A percentile compares a stretch with the other conserved stretches of the same genome.
Conservation (phyloP, 164 flowering plant genomes). For the Aristolochia californica region DNA sequence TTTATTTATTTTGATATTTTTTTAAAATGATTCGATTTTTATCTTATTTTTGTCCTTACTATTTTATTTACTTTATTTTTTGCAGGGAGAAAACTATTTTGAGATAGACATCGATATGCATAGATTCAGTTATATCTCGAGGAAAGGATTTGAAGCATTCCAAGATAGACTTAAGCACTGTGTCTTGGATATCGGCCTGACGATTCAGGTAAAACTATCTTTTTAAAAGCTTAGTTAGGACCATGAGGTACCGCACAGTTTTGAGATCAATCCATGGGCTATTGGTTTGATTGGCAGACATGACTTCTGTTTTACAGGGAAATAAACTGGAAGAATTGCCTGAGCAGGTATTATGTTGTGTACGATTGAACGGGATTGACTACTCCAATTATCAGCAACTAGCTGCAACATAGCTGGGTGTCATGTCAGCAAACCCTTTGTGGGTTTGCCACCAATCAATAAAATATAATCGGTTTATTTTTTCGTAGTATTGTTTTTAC, state of each 20-base stretch:
- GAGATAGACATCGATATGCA: slow-evolving; percentile 99
- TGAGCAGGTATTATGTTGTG: slow-evolving; percentile 84
- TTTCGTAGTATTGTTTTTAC: too few species aligned
- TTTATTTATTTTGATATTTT: too few species aligned
- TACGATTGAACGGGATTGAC: slow-evolving; percentile 71
- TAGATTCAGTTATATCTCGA: slow-evolving; percentile 88
- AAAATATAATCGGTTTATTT: too few species aligned
- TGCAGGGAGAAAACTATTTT: slow-evolving; percentile 85
- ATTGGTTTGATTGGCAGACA: not conserved
- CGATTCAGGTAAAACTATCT: slow-evolving; percentile 69
- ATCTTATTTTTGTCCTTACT: not conserved
- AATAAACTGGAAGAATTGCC: slow-evolving; percentile 91
- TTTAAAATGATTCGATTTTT: not conserved
- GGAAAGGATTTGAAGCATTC: slow-evolving; percentile 92
- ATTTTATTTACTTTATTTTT: not conserved
- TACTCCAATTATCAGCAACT: slow-evolving; percentile 67
- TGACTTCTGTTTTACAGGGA: slow-evolving; percentile 40
- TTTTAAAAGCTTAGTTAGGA: not conserved
- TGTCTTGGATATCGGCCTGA: slow-evolving; percentile 73
- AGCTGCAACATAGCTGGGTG: slow-evolving; percentile 1
- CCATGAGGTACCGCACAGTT: not conserved
- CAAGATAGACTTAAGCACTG: slow-evolving; percentile 65
- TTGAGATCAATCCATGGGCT: not conserved
- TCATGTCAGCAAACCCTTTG: not conserved
- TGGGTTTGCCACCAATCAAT: too few species aligned